These are phyloP conservation scores for Bromus sterilis DNA, from an alignment of 176 grass and related monocot genomes.

Conservation along the genomic window DNA sequence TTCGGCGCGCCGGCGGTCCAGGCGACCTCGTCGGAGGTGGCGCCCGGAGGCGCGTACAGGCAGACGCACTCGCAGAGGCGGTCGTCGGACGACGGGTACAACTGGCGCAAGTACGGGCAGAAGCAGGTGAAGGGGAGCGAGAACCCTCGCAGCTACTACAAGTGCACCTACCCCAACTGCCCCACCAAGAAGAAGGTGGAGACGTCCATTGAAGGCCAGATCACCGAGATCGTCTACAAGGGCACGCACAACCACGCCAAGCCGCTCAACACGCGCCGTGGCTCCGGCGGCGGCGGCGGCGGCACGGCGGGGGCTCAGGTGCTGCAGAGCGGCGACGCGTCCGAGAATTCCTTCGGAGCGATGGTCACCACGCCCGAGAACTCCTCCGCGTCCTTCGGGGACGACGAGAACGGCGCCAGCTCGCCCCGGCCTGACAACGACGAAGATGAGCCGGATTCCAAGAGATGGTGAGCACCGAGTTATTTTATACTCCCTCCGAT, in stretches of 20 bases:
- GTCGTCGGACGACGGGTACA: slow-evolving; percentile 85
- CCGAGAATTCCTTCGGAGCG: slow-evolving; percentile 49
- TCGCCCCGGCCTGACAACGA: slow-evolving; percentile 36
- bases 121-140: slow-evolving; percentile 98
- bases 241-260: slow-evolving; percentile 88
- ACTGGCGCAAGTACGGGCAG: slow-evolving; percentile 98
- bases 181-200: slow-evolving; percentile 99
- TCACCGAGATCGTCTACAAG: slow-evolving; percentile 97
- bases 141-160: slow-evolving; percentile 98
- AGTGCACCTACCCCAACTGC: slow-evolving; percentile 87
- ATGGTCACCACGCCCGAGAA: slow-evolving; percentile 60
- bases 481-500: too few species aligned
- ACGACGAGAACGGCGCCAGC: slow-evolving; percentile 47
- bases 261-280: slow-evolving; percentile 58
- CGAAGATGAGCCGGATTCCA: slow-evolving; percentile 76
- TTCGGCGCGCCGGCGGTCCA: slow-evolving; percentile 27
- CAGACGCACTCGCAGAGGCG: slow-evolving; percentile 24
- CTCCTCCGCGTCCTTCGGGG: slow-evolving; percentile 68
- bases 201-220: slow-evolving; percentile 78
- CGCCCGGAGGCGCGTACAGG: slow-evolving; percentile 16
- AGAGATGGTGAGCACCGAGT: slow-evolving; percentile 62
- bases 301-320: neutral
- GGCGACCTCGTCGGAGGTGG: slow-evolving; percentile 31
- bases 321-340: slow-evolving; percentile 37
- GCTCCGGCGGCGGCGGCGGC: slow-evolving; percentile 14